These are phyloP conservation scores for Paraphoma sp. DNA, from an alignment of 2,329 filamentous ascomycete genomes.

Conservation along the genomic window DNA sequence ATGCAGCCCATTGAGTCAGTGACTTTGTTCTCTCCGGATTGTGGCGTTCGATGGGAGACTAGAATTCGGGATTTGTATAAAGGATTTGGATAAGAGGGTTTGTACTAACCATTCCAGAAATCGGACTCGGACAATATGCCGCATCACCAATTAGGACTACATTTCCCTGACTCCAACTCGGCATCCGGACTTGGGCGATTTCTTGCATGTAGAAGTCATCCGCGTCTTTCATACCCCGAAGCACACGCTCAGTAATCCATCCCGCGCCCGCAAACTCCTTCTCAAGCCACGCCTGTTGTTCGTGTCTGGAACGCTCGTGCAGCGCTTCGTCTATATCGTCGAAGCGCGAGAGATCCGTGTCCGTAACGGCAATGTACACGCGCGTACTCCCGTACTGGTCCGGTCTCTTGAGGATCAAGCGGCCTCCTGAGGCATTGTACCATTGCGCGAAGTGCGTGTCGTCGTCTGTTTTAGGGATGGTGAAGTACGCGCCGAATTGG, in stretches of 20 bases:
- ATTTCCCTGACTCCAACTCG: constrained; percentile 43
- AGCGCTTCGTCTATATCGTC: constrained; percentile 21
- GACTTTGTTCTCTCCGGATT: not conserved
- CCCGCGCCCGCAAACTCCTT: constrained; percentile 45
- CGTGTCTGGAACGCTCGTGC: constrained; percentile 13
- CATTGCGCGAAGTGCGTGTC: constrained; percentile 34
- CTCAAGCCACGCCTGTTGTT: constrained; percentile 30
- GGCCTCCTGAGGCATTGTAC: constrained; percentile 32
- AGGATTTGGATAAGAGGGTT: too few species aligned
- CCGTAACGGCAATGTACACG: constrained; percentile 24
- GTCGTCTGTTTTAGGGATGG: constrained; percentile 25
- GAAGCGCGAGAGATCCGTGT: constrained; percentile 23
- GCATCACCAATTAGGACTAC: constrained; percentile 49
- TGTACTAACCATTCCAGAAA: constrained; percentile 35
- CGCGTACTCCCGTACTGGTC: constrained; percentile 29
- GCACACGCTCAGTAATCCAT: constrained; percentile 45
- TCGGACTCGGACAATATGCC: constrained; percentile 46
- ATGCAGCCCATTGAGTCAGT: too few species aligned
- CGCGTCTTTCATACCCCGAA: constrained; percentile 48
- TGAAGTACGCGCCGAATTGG: constrained; percentile 40
- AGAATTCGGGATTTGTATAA: too few species aligned
- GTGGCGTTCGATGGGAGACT: too few species aligned
- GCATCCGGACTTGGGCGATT: constrained; percentile 49
- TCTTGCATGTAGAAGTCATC: constrained; percentile 56
- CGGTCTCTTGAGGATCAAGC: constrained; percentile 29